These are phyloP conservation scores for Miscanthus sacchariflorus DNA, from an alignment of 202 grass and related monocot genomes.

Conservation along the genomic window DNA sequence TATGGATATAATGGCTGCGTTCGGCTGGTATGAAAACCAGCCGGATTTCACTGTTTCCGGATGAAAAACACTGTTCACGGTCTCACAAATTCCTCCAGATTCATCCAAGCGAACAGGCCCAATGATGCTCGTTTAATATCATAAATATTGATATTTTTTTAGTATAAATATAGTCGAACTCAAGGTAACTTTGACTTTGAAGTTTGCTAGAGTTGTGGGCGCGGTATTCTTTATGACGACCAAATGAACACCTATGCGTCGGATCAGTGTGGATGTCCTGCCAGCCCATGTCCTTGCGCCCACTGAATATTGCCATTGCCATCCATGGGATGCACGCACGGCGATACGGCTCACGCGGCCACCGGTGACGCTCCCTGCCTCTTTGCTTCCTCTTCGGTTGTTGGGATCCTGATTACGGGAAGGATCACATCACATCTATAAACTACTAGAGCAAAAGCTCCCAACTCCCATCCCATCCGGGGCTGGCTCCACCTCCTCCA, in stretches of 20 bases:
- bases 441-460: neutral
- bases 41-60: too few species aligned
- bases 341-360: constrained; percentile 5
- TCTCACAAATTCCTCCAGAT: too few species aligned
- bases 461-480: neutral
- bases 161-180: too few species aligned
- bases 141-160: too few species aligned
- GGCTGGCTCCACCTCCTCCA: constrained; percentile 15
- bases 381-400: neutral
- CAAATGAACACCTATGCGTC: neutral
- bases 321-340: neutral
- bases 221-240: neutral
- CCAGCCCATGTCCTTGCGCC: neutral
- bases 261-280: neutral
- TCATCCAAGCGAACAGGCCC: too few species aligned
- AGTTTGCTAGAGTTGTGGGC: neutral
- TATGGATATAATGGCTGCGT: too few species aligned
- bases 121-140: too few species aligned
- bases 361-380: neutral
- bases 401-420: constrained; percentile 6
- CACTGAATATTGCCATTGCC: neutral
- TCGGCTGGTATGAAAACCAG: too few species aligned
- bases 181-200: too few species aligned
- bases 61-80: too few species aligned
- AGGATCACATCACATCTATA: neutral